phyloP scores from a whole-genome alignment of 2,329 filamentous ascomycete genomes.

The Arthrobotrys iridis region DNA sequence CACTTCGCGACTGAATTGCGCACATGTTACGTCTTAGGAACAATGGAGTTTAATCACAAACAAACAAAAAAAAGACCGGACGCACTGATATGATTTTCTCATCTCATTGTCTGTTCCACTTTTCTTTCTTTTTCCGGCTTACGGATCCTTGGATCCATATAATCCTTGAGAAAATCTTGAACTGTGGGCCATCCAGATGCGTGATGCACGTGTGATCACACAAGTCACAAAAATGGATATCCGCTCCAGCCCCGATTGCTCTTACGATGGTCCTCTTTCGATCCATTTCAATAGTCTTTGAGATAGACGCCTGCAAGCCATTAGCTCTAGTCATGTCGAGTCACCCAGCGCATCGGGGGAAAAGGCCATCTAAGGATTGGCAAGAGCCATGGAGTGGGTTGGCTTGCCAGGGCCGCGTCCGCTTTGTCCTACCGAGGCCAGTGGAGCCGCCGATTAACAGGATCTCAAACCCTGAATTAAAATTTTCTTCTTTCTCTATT shows the following conservation, averaged over 20 bases:
- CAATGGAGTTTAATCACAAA: slow-evolving; percentile 29
- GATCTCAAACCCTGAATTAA: not conserved
- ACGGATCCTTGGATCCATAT: slow-evolving; percentile 20
- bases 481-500: not conserved
- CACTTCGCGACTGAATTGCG: slow-evolving; percentile 53
- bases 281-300: slow-evolving; percentile 15
- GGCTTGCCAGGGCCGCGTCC: not conserved
- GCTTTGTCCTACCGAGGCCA: slow-evolving; percentile 25
- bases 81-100: slow-evolving; percentile 24
- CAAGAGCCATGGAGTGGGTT: slow-evolving; percentile 20
- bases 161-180: slow-evolving; percentile 25
- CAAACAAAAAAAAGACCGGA: not conserved
- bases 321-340: slow-evolving; percentile 23
- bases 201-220: slow-evolving; percentile 46
- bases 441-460: slow-evolving; percentile 23
- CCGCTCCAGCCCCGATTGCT: slow-evolving; percentile 7
- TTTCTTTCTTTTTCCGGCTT: slow-evolving; percentile 9
- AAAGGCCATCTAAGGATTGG: slow-evolving; percentile 3
- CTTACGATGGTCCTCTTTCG: not conserved
- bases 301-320: slow-evolving; percentile 50
- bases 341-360: slow-evolving; percentile 19
- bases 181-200: slow-evolving; percentile 26
- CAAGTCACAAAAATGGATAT: slow-evolving; percentile 47
- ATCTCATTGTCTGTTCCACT: slow-evolving; percentile 2
- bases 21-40: slow-evolving; percentile 54